Percentiles rank a stretch among this genome's conserved stretches.
Evolutionary conservation across 257 asterid species (phyloP).

Genomic region (Ehretia macrophylla): DNA sequence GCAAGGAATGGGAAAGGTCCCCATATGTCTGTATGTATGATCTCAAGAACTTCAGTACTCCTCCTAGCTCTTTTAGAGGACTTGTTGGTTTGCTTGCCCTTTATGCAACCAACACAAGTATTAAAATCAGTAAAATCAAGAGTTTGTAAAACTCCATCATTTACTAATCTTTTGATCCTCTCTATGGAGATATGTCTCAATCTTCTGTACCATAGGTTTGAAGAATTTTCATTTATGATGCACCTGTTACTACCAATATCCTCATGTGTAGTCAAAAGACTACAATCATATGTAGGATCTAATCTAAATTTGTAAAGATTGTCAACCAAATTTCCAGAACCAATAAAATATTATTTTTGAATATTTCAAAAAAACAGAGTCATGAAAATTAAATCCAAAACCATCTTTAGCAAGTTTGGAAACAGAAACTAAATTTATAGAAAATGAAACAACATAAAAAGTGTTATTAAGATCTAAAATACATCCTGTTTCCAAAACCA

Average conservation of each 20-base stretch:
- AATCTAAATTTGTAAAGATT: not conserved
- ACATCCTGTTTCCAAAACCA: no score
- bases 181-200: conserved; percentile 4
- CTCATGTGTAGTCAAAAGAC: not conserved
- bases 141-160: not conserved
- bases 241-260: not conserved
- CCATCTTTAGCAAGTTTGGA: not conserved
- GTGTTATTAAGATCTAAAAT: no score
- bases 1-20: not conserved
- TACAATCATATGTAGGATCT: not conserved
- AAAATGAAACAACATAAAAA: no score
- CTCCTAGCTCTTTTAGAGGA: not conserved
- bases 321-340: not conserved
- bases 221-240: not conserved
- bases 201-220: not conserved
- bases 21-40: not conserved
- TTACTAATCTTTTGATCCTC: conserved; percentile 4
- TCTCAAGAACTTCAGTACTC: not conserved
- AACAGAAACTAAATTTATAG: no score
- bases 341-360: not conserved
- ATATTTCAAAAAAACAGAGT: no score
- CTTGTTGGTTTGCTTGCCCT: conserved; percentile 7
- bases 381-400: not conserved
- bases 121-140: not conserved
- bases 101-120: no score